Evolutionary conservation across 2,329 filamentous ascomycete species (phyloP).

Genomic region (Zymoseptoria tritici): DNA sequence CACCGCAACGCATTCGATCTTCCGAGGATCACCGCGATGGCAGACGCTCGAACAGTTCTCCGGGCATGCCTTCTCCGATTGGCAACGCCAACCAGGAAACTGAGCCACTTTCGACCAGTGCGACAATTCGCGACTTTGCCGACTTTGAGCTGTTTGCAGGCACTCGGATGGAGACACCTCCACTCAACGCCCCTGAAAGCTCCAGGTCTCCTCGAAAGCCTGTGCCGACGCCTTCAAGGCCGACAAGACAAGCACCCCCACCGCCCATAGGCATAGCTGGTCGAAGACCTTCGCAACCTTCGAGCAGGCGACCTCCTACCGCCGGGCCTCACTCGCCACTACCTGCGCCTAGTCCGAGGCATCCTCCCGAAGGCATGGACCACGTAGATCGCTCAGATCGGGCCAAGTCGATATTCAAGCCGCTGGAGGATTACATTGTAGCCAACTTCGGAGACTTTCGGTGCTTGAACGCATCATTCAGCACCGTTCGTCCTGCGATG

Average conservation of each 20-base stretch:
- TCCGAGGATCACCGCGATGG: constrained; percentile 2
- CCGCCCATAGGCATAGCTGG: constrained; percentile 21
- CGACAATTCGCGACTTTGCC: constrained; percentile 19
- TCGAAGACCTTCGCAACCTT: constrained; percentile 17
- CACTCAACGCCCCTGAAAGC: constrained; percentile 1
- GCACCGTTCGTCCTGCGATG: constrained; percentile 40
- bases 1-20: constrained; percentile 2
- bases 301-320: constrained; percentile 4
- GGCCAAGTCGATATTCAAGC: constrained; percentile 60
- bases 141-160: constrained; percentile 22
- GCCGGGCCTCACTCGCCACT: constrained; percentile 18
- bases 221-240: constrained; percentile 19
- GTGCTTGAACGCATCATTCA: constrained; percentile 71
- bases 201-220: constrained; percentile 18
- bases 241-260: constrained; percentile 28
- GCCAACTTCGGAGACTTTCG: constrained; percentile 61
- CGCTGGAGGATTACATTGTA: constrained; percentile 70
- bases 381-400: constrained; percentile 27
- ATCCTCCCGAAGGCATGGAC: constrained; percentile 21
- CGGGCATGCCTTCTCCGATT: constrained; percentile 14
- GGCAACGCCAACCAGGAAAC: background rate
- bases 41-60: constrained; percentile 19
- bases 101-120: constrained; percentile 10
- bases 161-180: constrained; percentile 17
- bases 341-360: constrained; percentile 19